Conservation (phyloP, 2,329 filamentous ascomycete species). For the Diaporthe sp. region DNA sequence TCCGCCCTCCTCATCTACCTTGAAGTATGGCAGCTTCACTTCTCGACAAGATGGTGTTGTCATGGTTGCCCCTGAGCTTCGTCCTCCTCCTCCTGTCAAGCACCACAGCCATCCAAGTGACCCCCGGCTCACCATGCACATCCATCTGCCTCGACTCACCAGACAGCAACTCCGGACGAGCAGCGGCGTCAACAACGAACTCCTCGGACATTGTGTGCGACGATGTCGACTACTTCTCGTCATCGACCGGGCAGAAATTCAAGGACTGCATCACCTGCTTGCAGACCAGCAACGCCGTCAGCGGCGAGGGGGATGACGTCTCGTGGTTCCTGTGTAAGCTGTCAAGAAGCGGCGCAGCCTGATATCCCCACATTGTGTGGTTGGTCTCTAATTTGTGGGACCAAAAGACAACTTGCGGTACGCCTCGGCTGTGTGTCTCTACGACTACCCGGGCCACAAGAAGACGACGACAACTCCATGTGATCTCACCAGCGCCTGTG, state of each 20-base stretch:
- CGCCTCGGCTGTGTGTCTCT: constrained; percentile 61
- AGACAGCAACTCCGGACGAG: constrained; percentile 49
- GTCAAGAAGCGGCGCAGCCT: not conserved
- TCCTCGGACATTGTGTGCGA: constrained; percentile 61
- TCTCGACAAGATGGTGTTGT: constrained; percentile 26
- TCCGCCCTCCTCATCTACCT: not conserved
- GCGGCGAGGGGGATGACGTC: constrained; percentile 55
- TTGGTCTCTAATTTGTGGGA: constrained; percentile 39
- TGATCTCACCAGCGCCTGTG: constrained; percentile 56
- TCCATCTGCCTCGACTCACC: constrained; percentile 58
- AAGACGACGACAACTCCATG: constrained; percentile 55
- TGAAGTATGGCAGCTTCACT: constrained; percentile 26
- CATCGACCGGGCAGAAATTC: constrained; percentile 57
- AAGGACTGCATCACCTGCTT: constrained; percentile 61
- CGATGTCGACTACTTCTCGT: constrained; percentile 55
- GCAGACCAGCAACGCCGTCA: constrained; percentile 57
- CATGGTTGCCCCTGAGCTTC: constrained; percentile 3
- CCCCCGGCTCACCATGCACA: constrained; percentile 64
- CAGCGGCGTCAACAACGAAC: no score
- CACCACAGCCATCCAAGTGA: constrained; percentile 56
- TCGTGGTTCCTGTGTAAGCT: constrained; percentile 64
- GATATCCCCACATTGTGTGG: not conserved
- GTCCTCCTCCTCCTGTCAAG: constrained; percentile 39
- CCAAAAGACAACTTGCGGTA: constrained; percentile 63
- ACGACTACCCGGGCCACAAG: constrained; percentile 48